Base-by-base conservation (phyloP, 106 monocot genomes). In the Xerophyta viscosa region DNA sequence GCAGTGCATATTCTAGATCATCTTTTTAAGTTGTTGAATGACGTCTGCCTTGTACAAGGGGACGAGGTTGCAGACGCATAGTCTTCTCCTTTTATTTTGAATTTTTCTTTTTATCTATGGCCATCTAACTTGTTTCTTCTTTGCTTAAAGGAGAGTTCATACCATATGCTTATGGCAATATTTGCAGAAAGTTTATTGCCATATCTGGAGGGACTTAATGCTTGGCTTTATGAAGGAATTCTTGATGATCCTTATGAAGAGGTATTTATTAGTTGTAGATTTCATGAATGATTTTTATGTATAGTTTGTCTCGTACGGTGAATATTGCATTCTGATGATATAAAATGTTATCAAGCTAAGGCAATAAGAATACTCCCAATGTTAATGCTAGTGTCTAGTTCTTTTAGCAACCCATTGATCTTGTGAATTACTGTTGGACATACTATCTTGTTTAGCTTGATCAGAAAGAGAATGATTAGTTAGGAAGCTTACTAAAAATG, bases 161-260 rank as follows among this genome's bases (percentile, higher is more conserved):
- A 84, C 53, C 84, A 96, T 78, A 96, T 96, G 94, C 55, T 84
- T 14, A 33, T 88, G 46, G 53, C 59, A 23, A 58, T 96, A 31
- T 84, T 96, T 49, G 41, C 58, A 9, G 88, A 70, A 64, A 78
- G 65, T 59, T 50, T 88, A 48, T 68, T 88, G 44, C 94, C 88
- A 22, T 96, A 96, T 64, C 68, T 96, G 8, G 78, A 82, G 43
- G 77, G 70, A 48, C 84, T 96, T 46, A 78, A 96, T 62, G 76
- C 78, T 27, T 96, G 94, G 94, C 57, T 96, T n/a, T 88, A 76
- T 60, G 81, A 96, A 41, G 94, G 84, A 46, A 75, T 56, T 73
- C 88, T 96, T 78, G 88, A 96, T 68, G 94, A 96, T 68, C 88
- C 88, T 59, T 85, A 72, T 73, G 76, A 85, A 65, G 88, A 96